These are phyloP conservation scores for Heliamphora exappendiculata DNA, from an alignment of 148 eudicot genomes.

Conservation along the genomic window DNA sequence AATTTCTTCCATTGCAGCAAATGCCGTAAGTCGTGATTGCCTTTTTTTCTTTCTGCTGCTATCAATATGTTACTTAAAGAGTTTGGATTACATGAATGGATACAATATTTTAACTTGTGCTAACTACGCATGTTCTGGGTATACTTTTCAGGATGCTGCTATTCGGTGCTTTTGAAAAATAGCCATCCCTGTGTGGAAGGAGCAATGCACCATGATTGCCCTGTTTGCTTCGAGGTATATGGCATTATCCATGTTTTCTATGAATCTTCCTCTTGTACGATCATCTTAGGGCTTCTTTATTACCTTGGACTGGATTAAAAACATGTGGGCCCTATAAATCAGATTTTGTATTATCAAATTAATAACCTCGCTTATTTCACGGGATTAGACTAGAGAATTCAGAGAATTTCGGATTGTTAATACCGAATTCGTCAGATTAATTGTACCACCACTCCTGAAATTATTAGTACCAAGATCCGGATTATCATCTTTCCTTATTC, in stretches of 20 bases:
- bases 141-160: constrained; percentile 57
- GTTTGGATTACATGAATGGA: not conserved
- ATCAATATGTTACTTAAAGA: not conserved
- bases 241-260: too few relatives aligned
- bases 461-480: too few relatives aligned
- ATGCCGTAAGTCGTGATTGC: constrained; percentile 42
- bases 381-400: not conserved
- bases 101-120: not conserved
- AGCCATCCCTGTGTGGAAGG: constrained; percentile 65
- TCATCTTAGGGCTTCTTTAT: too few relatives aligned
- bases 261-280: too few relatives aligned
- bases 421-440: too few relatives aligned
- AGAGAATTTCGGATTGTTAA: not conserved
- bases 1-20: constrained; percentile 71
- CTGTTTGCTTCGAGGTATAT: constrained; percentile 74
- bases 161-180: constrained; percentile 49
- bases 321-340: too few relatives aligned
- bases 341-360: too few relatives aligned
- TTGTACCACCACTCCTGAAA: too few relatives aligned
- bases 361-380: too few relatives aligned
- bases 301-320: too few relatives aligned
- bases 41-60: not conserved
- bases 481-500: too few relatives aligned
- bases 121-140: not conserved
- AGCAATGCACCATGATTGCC: constrained; percentile 89